phyloP scores from a whole-genome alignment of 495 filamentous ascomycete species.

The Baudoinia panamericana region DNA sequence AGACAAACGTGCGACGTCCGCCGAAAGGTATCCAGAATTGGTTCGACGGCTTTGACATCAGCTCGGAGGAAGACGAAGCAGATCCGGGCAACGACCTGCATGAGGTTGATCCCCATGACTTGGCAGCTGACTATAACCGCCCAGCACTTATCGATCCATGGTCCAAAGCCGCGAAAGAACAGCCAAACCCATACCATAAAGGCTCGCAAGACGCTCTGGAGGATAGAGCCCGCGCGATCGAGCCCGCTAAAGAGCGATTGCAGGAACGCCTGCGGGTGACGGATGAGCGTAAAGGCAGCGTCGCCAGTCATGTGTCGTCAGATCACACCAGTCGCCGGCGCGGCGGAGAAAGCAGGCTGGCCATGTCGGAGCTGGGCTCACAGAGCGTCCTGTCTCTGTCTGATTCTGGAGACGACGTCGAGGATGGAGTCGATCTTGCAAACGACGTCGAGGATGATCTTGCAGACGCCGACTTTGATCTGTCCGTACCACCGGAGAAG shows the following conservation, averaged over 20 bases:
- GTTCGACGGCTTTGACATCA: conserved; percentile 32
- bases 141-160: no score
- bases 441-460: not conserved
- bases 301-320: conserved; percentile 5
- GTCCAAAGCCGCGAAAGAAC: no score
- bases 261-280: conserved; percentile 4
- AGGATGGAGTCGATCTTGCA: not conserved
- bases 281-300: conserved; percentile 3
- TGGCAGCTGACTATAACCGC: no score
- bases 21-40: conserved; percentile 33
- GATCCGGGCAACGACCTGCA: conserved; percentile 1
- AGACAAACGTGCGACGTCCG: conserved; percentile 29
- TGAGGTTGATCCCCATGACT: no score
- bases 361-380: conserved; percentile 1
- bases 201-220: conserved; percentile 4
- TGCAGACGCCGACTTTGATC: not conserved
- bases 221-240: conserved; percentile 12
- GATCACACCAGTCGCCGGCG: not conserved
- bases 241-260: conserved; percentile 6
- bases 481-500: not conserved
- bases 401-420: conserved; percentile 11
- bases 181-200: conserved; percentile 6
- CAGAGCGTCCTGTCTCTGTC: conserved; percentile 18
- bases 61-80: conserved; percentile 24
- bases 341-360: conserved; percentile 7